Base-by-base conservation (phyloP, 331 rosid species). In the Ulmus americana region DNA sequence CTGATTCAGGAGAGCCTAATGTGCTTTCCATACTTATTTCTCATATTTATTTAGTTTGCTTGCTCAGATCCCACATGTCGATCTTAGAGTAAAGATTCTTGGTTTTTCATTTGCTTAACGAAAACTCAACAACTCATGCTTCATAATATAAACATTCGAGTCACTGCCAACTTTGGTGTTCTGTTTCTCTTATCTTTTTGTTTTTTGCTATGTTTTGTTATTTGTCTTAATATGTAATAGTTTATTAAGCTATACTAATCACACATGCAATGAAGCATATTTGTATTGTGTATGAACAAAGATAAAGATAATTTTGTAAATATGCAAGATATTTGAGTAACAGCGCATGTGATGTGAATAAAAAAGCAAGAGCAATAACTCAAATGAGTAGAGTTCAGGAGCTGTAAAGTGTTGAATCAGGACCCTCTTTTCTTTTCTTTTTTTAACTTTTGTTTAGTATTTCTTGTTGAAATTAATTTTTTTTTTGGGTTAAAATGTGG, bases 1-100 rank as follows among this genome's bases (percentile, higher is more conserved):
- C 35, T 54, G 62, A 18, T 16, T 44, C 22, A 45, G 62, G 20
- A 60, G 7, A 60, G 38, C 41, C 15, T 15, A 43, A 60, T 35
- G 38, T 13, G 8, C 4, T 39, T 4, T 28, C 35, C 45, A 20
- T 11, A 9, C 40, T 62, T 28, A 11, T 62, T 28, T 2, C 10
- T 46, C 4, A 35, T 22, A 20, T 4, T 38, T 64, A 2, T 28
- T 28, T 28, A 28, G 35, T 28, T 28, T 28, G 35, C 35, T 28
- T 28, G 35, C 35, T 39, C 13, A 6, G 28, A 14, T 47, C 11
- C 22, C 28, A 14, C 59, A 47, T 11, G 39, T 53, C 61, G 54
- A 53, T 52, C 52, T 0, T 45, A 54, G 54, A 42, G 43, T 28
- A 66, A 41, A 66, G 51, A 41, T 53, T 39, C 50, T 48, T 39